A percentile compares a stretch with the other conserved stretches of the same genome.
Evolutionary conservation across 805 yeast genomes (phyloP).

Genomic region (Jamesozyma lodderae): DNA sequence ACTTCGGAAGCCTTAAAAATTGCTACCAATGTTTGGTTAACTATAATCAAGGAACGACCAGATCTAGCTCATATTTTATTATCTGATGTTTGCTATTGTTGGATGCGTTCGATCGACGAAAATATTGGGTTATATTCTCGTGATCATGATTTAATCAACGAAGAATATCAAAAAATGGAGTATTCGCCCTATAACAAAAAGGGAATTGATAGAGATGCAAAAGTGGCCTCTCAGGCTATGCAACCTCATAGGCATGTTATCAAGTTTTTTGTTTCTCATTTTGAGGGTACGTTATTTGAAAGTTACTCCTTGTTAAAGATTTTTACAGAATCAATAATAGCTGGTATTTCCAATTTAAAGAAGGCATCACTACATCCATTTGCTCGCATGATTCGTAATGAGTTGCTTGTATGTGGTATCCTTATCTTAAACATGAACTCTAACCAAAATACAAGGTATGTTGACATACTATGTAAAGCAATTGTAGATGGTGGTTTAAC

Average conservation of each 20-base stretch:
- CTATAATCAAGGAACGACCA: conserved; percentile 60
- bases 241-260: conserved; percentile 67
- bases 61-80: conserved; percentile 50
- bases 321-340: conserved; percentile 51
- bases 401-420: conserved; percentile 58
- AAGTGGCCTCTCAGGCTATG: conserved; percentile 38
- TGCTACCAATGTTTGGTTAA: conserved; percentile 73
- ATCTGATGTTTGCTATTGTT: conserved; percentile 56
- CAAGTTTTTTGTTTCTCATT: conserved; percentile 60
- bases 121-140: conserved; percentile 58
- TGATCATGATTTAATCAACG: conserved; percentile 42
- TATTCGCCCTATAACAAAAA: conserved; percentile 75
- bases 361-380: conserved; percentile 76
- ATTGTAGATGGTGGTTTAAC: conserved; percentile 60
- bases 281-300: conserved; percentile 68
- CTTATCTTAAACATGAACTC: conserved; percentile 52
- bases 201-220: conserved; percentile 44
- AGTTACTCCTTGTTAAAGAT: conserved; percentile 60
- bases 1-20: conserved; percentile 49
- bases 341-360: conserved; percentile 44
- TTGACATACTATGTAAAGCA: conserved; percentile 34
- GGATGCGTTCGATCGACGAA: conserved; percentile 57
- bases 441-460: conserved; percentile 39
- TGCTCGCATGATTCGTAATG: conserved; percentile 67
- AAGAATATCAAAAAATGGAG: conserved; percentile 72